Evolutionary conservation across 495 filamentous ascomycete species (phyloP), one percentile per base, ranked within the genome.

Genomic region (Talaromyces liani): DNA sequence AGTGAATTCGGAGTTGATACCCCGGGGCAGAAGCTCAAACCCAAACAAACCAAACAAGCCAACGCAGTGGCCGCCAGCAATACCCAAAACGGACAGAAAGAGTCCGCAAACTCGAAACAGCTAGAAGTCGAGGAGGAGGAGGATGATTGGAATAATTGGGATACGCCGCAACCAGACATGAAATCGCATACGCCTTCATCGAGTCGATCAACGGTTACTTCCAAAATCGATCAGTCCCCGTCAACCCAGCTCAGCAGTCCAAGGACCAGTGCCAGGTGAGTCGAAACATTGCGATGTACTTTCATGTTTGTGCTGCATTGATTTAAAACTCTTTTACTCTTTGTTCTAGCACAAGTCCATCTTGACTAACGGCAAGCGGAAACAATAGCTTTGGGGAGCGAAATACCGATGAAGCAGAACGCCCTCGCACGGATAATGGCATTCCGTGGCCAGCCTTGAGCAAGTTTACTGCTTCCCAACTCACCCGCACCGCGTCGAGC

Each of bases 101-200:
- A 67, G 64, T 74, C 65, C 65, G 69, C 63, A 65, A 70, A 58
- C 58, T 74, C 64, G 73, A 75, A 64, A 67, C 75, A 61, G 62
- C 76, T 62, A 65, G 82, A 85, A 57, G 81, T 86, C 69, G 29
- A 47, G 60, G 60, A 54, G n/a, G 56, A 58, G n/a, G 56, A 58
- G 57, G 87, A 88, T 63, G 84, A 85, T 69, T 92, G 88, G 88
- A 85, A 85, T 54, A 83, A 82, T 67, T 91, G 88, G 88, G 87
- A 91, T 66, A 81, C 79, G 6, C 82, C 86, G 53, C 72, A 79
- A 25, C 73, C 75, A 20, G 78, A 79, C 54, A 74, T 71, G 57
- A 63, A 59, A 49, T 72, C 64, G 65, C 78, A 80, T 61, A 79
- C 78, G 16, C 78, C 78, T 33, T 79, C 78, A 12, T 80, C 77